Evolutionary conservation across 169 alveolate genomes (phyloP), one percentile per base, ranked within the genome.

Genomic region (Eimeria nieschulzi): DNA sequence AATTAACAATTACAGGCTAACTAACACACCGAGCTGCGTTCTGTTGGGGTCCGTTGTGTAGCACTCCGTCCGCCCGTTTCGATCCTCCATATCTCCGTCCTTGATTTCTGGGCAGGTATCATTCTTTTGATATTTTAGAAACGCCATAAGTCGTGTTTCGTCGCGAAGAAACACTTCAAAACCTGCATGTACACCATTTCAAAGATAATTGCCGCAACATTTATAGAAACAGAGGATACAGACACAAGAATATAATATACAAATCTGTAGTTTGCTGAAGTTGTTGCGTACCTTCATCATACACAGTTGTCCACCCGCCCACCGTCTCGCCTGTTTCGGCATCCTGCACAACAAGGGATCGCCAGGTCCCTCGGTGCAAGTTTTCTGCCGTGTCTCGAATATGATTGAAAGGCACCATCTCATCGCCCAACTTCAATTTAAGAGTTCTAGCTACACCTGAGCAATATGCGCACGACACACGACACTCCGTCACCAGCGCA

Each of bases 281-380:
- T n/a, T n/a, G n/a, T n/a, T n/a, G n/a, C n/a, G n/a, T n/a, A 91
- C 94, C 96, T 66, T 94, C 96, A 56, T 94, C 96, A 72, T 94
- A 94, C 26, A 94, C 95, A 25, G 93, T 83, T 8, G 95, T 93
- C 96, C 96, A 94, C 19, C 93, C 59, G 25, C 96, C 96, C 19
- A 84, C 56, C 7, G 92, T 54, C 54, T 70, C 46, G 17, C 39
- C 70, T 17, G 26, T 64, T 2, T 64, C 21, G 26, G 54, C n/a
- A 66, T 93, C 95, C 25, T 56, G 80, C 21, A 92, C 95, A 9
- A 91, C 96, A 10, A 94, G 82, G 17, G 86, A 33, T 19, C 78
- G 51, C 96, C 96, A 94, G 5, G n/a, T 71, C 3, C 19, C 55
- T 66, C 96, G 63, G 61, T 91, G 92, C 1, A 87, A 63, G 7